Conservation (phyloP, 2,329 filamentous ascomycete genomes). For the Cercospora berteroae region DNA sequence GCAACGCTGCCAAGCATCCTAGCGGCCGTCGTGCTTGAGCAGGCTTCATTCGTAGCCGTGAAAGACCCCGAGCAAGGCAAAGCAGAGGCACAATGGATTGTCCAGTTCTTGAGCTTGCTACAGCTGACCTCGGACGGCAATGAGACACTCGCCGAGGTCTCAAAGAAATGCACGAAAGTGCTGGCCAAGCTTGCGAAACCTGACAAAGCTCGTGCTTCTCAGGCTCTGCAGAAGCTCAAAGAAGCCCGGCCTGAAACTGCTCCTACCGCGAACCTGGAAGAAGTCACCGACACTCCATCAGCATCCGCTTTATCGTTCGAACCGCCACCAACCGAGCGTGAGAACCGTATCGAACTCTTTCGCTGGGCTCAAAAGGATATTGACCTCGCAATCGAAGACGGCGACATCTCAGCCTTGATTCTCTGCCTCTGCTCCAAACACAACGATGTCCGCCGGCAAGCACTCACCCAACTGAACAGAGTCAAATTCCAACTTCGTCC, state of each 20-base stretch:
- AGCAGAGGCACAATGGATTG: constrained; percentile 24
- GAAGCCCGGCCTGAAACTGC: too few species aligned
- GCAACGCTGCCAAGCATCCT: constrained; percentile 58
- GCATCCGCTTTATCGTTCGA: constrained; percentile 30
- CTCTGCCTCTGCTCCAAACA: constrained; percentile 74
- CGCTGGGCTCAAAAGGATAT: constrained; percentile 74
- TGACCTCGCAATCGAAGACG: constrained; percentile 76
- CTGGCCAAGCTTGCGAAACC: constrained; percentile 8
- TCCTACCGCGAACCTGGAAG: background rate
- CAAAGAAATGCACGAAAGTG: background rate
- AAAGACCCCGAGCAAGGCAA: constrained; percentile 17
- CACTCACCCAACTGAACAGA: constrained; percentile 66
- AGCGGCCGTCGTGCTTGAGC: constrained; percentile 69
- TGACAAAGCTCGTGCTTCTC: background rate
- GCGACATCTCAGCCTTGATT: constrained; percentile 67
- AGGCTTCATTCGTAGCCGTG: constrained; percentile 62
- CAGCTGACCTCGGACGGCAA: constrained; percentile 10
- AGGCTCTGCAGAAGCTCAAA: too few species aligned
- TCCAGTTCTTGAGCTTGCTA: constrained; percentile 25
- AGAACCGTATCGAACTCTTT: constrained; percentile 49
- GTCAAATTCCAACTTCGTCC: constrained; percentile 55
- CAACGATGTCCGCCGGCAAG: constrained; percentile 74
- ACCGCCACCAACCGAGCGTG: constrained; percentile 42
- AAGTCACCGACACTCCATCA: background rate
- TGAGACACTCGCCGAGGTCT: constrained; percentile 8